phyloP scores from a whole-genome alignment of 73 alveolate genomes.

The Uronychia setigera region DNA sequence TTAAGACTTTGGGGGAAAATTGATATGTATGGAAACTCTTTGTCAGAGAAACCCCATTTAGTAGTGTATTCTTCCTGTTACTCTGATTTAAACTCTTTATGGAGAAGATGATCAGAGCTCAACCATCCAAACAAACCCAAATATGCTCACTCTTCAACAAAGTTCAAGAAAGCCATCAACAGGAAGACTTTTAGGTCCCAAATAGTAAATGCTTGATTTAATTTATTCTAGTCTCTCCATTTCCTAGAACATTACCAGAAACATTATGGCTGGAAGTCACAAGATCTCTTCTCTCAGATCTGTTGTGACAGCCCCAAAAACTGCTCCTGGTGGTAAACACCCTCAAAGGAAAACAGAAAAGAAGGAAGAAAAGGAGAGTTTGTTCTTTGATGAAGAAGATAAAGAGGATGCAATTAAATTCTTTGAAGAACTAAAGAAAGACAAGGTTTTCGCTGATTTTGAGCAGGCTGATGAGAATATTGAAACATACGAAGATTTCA shows the following conservation, averaged over 20 bases:
- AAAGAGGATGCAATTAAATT: neutral
- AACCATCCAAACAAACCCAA: no score
- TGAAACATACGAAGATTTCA: neutral
- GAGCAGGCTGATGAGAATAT: neutral
- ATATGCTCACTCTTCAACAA: no score
- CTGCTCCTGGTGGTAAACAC: neutral
- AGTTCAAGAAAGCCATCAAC: no score
- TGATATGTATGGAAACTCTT: neutral
- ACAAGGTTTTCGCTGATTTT: neutral
- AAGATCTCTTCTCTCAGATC: neutral
- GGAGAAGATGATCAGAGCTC: neutral
- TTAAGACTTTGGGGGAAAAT: neutral
- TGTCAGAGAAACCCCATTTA: neutral
- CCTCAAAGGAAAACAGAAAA: neutral
- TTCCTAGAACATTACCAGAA: neutral
- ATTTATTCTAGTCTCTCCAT: no score
- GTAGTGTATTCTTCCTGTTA: neutral
- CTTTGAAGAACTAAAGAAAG: neutral
- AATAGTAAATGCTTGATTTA: no score
- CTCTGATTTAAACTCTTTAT: neutral
- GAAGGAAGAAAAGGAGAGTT: neutral
- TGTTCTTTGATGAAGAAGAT: neutral
- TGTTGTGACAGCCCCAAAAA: neutral
- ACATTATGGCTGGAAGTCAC: neutral
- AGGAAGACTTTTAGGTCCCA: no score